Conservation (phyloP, 495 filamentous ascomycete species). For the Tirmania nivea region DNA sequence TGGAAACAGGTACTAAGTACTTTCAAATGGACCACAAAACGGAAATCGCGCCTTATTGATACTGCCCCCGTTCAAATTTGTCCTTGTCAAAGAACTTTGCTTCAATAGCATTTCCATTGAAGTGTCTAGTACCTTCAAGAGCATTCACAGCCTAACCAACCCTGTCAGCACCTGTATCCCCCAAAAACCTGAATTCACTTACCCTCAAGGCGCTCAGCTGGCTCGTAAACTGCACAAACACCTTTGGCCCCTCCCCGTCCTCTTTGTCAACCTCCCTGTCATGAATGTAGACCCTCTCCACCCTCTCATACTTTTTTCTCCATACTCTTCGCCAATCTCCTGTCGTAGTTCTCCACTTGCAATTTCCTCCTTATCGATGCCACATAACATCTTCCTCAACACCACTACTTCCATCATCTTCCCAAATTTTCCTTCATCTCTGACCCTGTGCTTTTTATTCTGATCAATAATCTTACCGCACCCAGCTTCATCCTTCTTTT, state of each 20-base stretch:
- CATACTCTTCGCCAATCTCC: constrained; percentile 86
- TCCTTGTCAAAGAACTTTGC: constrained; percentile 62
- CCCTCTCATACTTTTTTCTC: constrained; percentile 67
- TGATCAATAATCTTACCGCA: constrained; percentile 65
- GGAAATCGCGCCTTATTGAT: constrained; percentile 22
- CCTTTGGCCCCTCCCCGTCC: constrained; percentile 27
- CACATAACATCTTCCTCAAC: constrained; percentile 58
- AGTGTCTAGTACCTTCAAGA: constrained; percentile 57
- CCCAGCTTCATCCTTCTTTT: constrained; percentile 51
- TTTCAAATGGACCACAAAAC: neutral
- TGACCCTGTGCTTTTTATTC: constrained; percentile 27
- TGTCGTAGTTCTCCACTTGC: constrained; percentile 59
- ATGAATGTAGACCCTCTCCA: constrained; percentile 63
- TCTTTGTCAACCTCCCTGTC: constrained; percentile 24
- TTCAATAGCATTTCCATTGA: constrained; percentile 62
- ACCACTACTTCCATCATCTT: constrained; percentile 60
- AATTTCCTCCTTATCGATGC: constrained; percentile 36
- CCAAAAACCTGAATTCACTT: constrained; percentile 14
- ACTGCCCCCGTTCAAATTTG: constrained; percentile 55
- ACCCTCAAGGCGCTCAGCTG: constrained; percentile 61
- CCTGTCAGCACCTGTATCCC: constrained; percentile 1
- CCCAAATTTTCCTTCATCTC: constrained; percentile 41
- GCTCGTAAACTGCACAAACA: constrained; percentile 81
- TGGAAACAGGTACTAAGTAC: no score
- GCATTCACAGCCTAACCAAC: constrained; percentile 56